Conservation (phyloP, 805 yeast species). For the Pichia pseudocactophila region DNA sequence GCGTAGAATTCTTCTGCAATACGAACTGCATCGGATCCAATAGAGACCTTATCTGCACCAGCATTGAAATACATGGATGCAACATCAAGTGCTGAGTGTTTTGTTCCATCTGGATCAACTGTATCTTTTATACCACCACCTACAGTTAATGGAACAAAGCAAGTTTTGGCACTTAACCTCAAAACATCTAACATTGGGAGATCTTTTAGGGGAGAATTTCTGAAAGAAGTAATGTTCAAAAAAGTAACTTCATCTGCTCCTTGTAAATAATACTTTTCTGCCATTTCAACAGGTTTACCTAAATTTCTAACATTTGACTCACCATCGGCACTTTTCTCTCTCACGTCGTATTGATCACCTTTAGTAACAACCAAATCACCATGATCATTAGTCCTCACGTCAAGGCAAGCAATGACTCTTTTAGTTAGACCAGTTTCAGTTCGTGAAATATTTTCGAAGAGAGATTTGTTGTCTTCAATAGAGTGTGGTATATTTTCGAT, state of each 20-base stretch:
- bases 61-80: constrained; percentile 89
- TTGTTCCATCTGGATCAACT: constrained; percentile 74
- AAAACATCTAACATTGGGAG: constrained; percentile 94
- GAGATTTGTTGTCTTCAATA: neutral
- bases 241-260: constrained; percentile 98
- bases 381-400: constrained; percentile 88
- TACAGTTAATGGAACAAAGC: constrained; percentile 94
- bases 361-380: constrained; percentile 97
- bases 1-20: constrained; percentile 81
- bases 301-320: constrained; percentile 69
- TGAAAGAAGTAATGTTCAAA: constrained; percentile 88
- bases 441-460: constrained; percentile 14
- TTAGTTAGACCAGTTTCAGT: constrained; percentile 60
- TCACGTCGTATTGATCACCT: constrained; percentile 97
- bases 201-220: constrained; percentile 87
- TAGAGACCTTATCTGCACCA: constrained; percentile 97
- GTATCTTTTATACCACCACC: constrained; percentile 97
- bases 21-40: constrained; percentile 93
- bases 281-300: constrained; percentile 94
- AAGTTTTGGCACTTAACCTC: constrained; percentile 71
- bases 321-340: constrained; percentile 52
- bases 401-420: constrained; percentile 92
- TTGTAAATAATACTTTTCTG: constrained; percentile 80
- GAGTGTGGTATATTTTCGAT: neutral
- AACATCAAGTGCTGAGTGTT: constrained; percentile 77